These are phyloP conservation scores for Fraxinus cuspidata DNA, from an alignment of 257 asterid genomes.

Conservation along the genomic window DNA sequence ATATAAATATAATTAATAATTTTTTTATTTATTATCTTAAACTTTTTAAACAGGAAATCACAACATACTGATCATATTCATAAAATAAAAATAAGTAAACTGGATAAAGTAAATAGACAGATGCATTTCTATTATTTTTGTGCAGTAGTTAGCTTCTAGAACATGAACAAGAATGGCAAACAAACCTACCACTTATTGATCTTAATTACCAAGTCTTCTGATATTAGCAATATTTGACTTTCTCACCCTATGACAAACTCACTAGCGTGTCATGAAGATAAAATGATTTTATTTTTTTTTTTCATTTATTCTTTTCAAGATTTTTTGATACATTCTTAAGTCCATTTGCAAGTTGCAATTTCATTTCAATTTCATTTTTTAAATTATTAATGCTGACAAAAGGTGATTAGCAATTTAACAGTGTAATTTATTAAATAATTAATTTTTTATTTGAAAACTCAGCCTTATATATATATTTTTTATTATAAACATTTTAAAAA, in stretches of 20 bases:
- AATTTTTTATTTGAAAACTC: not conserved
- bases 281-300: not conserved
- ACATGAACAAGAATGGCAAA: not conserved
- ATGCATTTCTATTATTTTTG: not conserved
- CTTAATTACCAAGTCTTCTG: not conserved
- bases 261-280: not conserved
- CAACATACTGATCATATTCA: no score
- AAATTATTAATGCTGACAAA: not conserved
- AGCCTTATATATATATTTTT: no score
- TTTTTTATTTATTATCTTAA: no score
- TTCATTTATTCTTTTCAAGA: not conserved
- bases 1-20: no score
- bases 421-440: not conserved
- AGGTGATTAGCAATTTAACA: not conserved
- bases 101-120: not conserved
- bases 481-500: no score
- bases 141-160: not conserved
- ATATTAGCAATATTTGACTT: not conserved
- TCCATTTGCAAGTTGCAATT: not conserved
- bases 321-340: not conserved
- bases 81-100: not conserved
- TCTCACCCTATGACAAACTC: not conserved
- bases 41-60: no score
- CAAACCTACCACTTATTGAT: not conserved
- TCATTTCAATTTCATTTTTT: not conserved